Percentiles rank a stretch among this genome's conserved stretches.
Evolutionary conservation across 805 yeast genomes (phyloP).

Genomic region (Ogataea philodendri): DNA sequence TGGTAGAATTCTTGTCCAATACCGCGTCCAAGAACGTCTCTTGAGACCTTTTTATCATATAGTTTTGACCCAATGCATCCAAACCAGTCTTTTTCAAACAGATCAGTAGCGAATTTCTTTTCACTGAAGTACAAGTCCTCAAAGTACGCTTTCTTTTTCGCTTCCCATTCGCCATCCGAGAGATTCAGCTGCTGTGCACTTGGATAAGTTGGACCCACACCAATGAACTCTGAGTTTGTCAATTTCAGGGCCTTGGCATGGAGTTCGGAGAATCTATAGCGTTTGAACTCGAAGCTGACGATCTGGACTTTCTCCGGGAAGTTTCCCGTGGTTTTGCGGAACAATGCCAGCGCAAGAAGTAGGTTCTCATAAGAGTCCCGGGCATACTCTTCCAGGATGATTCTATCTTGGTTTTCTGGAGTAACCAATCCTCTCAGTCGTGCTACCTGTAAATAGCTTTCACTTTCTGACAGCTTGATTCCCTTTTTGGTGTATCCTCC

Average conservation of each 20-base stretch:
- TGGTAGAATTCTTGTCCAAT: constrained; percentile 8
- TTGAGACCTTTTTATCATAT: constrained; percentile 42
- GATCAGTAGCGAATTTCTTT: constrained; percentile 48
- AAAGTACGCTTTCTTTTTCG: constrained; percentile 40
- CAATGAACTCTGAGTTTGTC: constrained; percentile 48
- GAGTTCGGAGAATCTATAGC: constrained; percentile 50
- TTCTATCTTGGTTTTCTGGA: constrained; percentile 18
- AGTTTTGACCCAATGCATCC: constrained; percentile 47
- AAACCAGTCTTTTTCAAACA: constrained; percentile 55
- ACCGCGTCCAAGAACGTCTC: constrained; percentile 52
- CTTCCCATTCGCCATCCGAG: constrained; percentile 14
- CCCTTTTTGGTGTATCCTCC: constrained; percentile 72
- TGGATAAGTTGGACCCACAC: constrained; percentile 55
- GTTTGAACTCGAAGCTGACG: constrained; percentile 75
- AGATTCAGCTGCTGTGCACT: constrained; percentile 5
- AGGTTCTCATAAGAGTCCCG: constrained; percentile 80
- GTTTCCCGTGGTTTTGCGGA: constrained; percentile 40
- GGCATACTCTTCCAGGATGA: constrained; percentile 66
- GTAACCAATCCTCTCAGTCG: constrained; percentile 30
- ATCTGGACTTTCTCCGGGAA: constrained; percentile 57
- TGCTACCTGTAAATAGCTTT: constrained; percentile 52
- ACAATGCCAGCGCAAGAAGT: constrained; percentile 56
- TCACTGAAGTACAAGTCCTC: constrained; percentile 49
- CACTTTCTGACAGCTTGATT: constrained; percentile 54
- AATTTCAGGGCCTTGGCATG: constrained; percentile 55